Evolutionary conservation across 306 rosid genomes (phyloP).

Genomic region (Inga leiocalycina): DNA sequence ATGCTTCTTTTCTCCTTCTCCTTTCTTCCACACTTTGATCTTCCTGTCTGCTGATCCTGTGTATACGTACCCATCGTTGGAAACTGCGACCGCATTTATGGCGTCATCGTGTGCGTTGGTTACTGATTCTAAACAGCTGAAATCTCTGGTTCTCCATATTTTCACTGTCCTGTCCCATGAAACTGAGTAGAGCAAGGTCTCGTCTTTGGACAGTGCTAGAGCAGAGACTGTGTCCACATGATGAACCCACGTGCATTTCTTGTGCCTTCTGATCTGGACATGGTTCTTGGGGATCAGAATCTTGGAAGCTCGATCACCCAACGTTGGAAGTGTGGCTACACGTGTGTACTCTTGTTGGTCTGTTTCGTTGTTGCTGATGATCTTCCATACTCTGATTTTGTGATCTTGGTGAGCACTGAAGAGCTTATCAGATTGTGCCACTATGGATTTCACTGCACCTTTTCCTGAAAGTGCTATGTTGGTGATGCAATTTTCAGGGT

Average conservation of each 20-base stretch:
- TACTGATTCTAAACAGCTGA: constrained; percentile 79
- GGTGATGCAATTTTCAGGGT: constrained; percentile 14
- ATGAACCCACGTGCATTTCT: constrained; percentile 85
- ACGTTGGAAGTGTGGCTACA: constrained; percentile 81
- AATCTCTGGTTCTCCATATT: constrained; percentile 77
- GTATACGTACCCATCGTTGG: constrained; percentile 65
- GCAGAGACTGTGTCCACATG: constrained; percentile 90
- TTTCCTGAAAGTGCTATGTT: constrained; percentile 58
- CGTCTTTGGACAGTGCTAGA: constrained; percentile 72
- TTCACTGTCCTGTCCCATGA: constrained; percentile 94
- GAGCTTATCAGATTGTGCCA: constrained; percentile 60
- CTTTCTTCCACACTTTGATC: constrained; percentile 75
- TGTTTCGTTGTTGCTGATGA: constrained; percentile 35
- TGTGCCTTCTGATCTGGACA: constrained; percentile 80
- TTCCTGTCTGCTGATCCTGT: constrained; percentile 89
- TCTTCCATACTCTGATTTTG: constrained; percentile 87
- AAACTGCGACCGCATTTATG: constrained; percentile 68
- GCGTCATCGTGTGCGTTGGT: constrained; percentile 84
- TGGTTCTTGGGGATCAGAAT: constrained; percentile 67
- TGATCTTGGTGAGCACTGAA: constrained; percentile 91
- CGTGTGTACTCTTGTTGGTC: constrained; percentile 53
- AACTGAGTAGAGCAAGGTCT: constrained; percentile 67
- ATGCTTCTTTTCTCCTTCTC: constrained; percentile 52
- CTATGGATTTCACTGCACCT: constrained; percentile 80
- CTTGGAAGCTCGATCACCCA: constrained; percentile 64